Conservation (phyloP, 2,329 filamentous ascomycete species). For the Phaeosphaeria sp. region DNA sequence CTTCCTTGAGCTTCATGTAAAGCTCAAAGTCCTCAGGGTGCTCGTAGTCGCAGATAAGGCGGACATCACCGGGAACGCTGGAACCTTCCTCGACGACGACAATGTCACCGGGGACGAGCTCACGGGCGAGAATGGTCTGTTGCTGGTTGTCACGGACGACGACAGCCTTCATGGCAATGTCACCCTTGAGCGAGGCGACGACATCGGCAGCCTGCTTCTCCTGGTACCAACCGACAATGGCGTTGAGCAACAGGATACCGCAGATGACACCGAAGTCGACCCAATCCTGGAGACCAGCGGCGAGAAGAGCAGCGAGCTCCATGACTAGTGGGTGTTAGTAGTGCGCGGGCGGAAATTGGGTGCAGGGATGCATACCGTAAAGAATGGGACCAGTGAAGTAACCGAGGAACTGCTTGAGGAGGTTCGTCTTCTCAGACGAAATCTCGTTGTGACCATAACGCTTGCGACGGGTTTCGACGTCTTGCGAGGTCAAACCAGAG, state of each 20-base stretch:
- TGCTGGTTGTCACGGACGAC: slow-evolving; percentile 72
- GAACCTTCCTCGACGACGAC: slow-evolving; percentile 75
- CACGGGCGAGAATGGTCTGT: slow-evolving; percentile 73
- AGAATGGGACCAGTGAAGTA: slow-evolving; percentile 80
- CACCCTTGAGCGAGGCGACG: slow-evolving; percentile 72
- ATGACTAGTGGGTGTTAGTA: slow-evolving; percentile 61
- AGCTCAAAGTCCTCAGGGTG: slow-evolving; percentile 70
- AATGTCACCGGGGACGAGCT: slow-evolving; percentile 78
- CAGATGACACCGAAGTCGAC: slow-evolving; percentile 77
- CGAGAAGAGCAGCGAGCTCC: slow-evolving; percentile 76
- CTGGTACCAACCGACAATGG: slow-evolving; percentile 79
- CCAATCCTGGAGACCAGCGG: slow-evolving; percentile 77
- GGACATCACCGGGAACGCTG: slow-evolving; percentile 72
- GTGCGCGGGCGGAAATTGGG: slow-evolving; percentile 13
- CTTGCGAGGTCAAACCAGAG: slow-evolving; percentile 63
- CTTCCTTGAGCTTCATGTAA: slow-evolving; percentile 68
- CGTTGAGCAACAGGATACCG: slow-evolving; percentile 77
- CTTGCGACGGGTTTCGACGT: slow-evolving; percentile 70
- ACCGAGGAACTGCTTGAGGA: slow-evolving; percentile 75
- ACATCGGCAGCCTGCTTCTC: slow-evolving; percentile 80
- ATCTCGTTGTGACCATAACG: slow-evolving; percentile 75
- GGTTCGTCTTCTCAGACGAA: slow-evolving; percentile 75
- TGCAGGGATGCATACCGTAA: slow-evolving; percentile 65
- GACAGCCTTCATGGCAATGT: slow-evolving; percentile 76
- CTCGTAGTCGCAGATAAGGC: slow-evolving; percentile 75